A percentile compares a stretch with the other conserved stretches of the same genome.
These are phyloP conservation scores for Cryphonectria carpinicola DNA, from an alignment of 2,329 filamentous ascomycete genomes.

Conservation along the genomic window DNA sequence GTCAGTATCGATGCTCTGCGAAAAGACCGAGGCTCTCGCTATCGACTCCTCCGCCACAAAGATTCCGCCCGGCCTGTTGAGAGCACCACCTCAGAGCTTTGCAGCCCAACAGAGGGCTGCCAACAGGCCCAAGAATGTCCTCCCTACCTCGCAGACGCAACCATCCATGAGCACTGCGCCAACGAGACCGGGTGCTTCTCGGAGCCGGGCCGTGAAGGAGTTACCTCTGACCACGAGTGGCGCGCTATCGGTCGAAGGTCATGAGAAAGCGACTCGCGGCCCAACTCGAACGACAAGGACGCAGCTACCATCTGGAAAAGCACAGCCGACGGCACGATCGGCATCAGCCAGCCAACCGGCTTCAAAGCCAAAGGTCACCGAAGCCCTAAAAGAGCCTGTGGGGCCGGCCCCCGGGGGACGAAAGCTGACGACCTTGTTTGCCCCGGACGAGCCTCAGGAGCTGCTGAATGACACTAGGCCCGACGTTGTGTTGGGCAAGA, in stretches of 20 bases:
- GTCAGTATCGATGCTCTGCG: slow-evolving; percentile 27
- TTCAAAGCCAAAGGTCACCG: slow-evolving; percentile 19
- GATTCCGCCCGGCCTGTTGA: slow-evolving; percentile 49
- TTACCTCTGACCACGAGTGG: slow-evolving; percentile 28
- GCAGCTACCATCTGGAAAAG: slow-evolving; percentile 27
- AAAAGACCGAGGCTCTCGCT: slow-evolving; percentile 41
- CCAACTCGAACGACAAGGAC: slow-evolving; percentile 28
- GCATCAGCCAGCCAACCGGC: slow-evolving; percentile 11
- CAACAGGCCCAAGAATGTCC: slow-evolving; percentile 46
- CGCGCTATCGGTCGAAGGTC: slow-evolving; percentile 29
- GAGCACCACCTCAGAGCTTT: slow-evolving; percentile 65
- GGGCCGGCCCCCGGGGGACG: not conserved
- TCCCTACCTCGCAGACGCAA: slow-evolving; percentile 37
- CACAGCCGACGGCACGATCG: slow-evolving; percentile 20
- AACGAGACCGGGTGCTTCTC: slow-evolving; percentile 33
- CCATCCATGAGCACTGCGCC: slow-evolving; percentile 39
- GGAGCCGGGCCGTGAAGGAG: slow-evolving; percentile 34
- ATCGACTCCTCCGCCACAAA: slow-evolving; percentile 16
- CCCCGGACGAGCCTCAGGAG: slow-evolving; percentile 55
- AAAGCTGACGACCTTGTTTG: slow-evolving; percentile 51
- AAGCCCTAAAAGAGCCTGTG: not conserved
- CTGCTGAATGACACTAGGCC: slow-evolving; percentile 58
- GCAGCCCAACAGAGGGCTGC: slow-evolving; percentile 68
- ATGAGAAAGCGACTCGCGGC: slow-evolving; percentile 35
- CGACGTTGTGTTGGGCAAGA: slow-evolving; percentile 59